Evolutionary conservation across 148 eudicot genomes (phyloP).

Genomic region (Rhododendron williamsianum): DNA sequence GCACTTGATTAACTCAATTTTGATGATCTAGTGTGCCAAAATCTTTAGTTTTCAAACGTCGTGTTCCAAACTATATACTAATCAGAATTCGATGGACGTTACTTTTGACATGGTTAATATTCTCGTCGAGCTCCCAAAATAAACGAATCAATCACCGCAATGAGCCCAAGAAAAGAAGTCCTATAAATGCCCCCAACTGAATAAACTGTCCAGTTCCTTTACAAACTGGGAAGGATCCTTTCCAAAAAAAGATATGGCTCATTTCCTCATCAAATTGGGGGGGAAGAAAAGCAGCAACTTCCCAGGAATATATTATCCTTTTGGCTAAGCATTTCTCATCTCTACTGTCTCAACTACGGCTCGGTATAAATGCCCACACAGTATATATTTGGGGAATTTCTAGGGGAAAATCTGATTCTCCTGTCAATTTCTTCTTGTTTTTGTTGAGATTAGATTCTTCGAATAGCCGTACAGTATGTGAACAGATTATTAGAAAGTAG

Average conservation of each 20-base stretch:
- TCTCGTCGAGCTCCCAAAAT: background rate
- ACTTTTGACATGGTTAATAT: background rate
- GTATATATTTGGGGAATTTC: background rate
- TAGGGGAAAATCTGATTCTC: background rate
- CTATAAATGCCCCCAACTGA: too few species aligned
- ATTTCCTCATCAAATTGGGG: background rate
- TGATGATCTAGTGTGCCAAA: too few species aligned
- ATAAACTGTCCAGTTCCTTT: too few species aligned
- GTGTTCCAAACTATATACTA: too few species aligned
- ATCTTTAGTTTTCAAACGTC: too few species aligned
- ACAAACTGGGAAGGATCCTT: background rate
- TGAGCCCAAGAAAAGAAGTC: too few species aligned
- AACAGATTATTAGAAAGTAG: background rate
- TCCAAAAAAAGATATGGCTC: background rate
- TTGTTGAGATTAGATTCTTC: background rate
- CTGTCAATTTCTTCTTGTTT: background rate
- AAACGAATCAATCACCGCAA: background rate
- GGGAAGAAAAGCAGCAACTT: background rate
- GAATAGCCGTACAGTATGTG: background rate
- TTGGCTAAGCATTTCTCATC: background rate
- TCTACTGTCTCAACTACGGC: background rate
- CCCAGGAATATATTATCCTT: background rate
- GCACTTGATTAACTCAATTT: too few species aligned
- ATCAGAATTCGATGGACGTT: background rate
- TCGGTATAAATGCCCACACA: background rate